Evolutionary conservation across 2,329 filamentous ascomycete species (phyloP).

Genomic region (Colletotrichum sublineola): DNA sequence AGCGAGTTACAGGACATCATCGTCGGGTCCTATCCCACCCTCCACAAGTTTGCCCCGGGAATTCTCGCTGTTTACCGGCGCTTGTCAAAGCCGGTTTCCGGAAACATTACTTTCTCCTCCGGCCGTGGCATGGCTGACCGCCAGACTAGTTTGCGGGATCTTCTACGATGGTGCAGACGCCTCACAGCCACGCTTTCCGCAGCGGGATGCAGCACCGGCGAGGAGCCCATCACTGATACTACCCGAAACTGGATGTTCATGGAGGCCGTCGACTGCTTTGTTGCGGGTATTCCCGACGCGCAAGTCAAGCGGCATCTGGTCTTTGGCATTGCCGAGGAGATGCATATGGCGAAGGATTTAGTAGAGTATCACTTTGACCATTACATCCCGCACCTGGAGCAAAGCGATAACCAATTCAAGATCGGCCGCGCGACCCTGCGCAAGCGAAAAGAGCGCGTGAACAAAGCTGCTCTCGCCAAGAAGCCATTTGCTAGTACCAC

Average conservation of each 20-base stretch:
- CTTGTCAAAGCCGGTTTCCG: conserved; percentile 58
- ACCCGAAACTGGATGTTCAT: conserved; percentile 88
- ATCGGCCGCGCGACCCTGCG: conserved; percentile 77
- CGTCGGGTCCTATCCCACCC: conserved; percentile 75
- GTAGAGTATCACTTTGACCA: conserved; percentile 81
- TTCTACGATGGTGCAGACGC: conserved; percentile 92
- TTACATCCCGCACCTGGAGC: conserved; percentile 78
- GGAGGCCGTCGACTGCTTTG: conserved; percentile 93
- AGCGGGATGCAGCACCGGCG: conserved; percentile 71
- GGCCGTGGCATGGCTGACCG: conserved; percentile 62
- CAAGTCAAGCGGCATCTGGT: conserved; percentile 72
- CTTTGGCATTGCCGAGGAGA: conserved; percentile 82
- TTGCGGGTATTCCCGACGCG: conserved; percentile 80
- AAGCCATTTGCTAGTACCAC: conserved; percentile 89
- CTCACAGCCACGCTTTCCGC: conserved; percentile 75
- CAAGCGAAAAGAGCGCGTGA: conserved; percentile 66
- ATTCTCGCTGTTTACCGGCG: conserved; percentile 72
- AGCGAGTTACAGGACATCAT: conserved; percentile 83
- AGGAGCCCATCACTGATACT: conserved; percentile 79
- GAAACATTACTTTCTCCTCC: conserved; percentile 50
- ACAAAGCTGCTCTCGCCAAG: conserved; percentile 64
- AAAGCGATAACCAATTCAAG: conserved; percentile 68
- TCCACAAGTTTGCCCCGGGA: conserved; percentile 72
- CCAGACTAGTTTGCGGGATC: conserved; percentile 78
- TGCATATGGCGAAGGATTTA: conserved; percentile 87